These are phyloP conservation scores for Bipolaris sorokiniana DNA, from an alignment of 2,329 filamentous ascomycete genomes.

Conservation along the genomic window DNA sequence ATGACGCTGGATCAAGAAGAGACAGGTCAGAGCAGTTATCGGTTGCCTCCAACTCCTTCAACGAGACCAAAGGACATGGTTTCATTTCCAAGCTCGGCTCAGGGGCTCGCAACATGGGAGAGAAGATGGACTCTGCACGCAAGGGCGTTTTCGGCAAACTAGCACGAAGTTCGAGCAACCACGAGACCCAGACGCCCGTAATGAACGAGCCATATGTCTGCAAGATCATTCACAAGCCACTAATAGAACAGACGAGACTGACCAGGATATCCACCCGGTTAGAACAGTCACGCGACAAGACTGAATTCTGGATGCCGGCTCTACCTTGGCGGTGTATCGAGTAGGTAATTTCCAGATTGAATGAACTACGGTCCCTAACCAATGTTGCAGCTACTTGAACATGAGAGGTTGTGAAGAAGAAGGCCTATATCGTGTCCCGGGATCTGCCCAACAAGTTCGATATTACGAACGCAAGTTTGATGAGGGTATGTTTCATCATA, in stretches of 20 bases:
- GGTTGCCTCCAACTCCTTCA: slow-evolving; percentile 57
- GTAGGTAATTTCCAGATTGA: slow-evolving; percentile 51
- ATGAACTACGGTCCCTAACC: slow-evolving; percentile 14
- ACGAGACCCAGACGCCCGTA: slow-evolving; percentile 66
- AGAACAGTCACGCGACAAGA: slow-evolving; percentile 89
- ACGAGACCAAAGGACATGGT: slow-evolving; percentile 65
- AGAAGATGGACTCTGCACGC: slow-evolving; percentile 72
- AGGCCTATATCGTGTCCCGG: slow-evolving; percentile 89
- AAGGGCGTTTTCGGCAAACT: slow-evolving; percentile 84
- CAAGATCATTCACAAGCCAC: slow-evolving; percentile 82
- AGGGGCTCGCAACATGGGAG: slow-evolving; percentile 75
- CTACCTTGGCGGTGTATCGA: slow-evolving; percentile 96
- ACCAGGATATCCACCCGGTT: slow-evolving; percentile 90
- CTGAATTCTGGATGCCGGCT: slow-evolving; percentile 98
- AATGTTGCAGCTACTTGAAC: slow-evolving; percentile 72
- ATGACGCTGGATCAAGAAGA: slow-evolving; percentile 33
- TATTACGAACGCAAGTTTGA: slow-evolving; percentile 94
- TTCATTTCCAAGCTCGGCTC: slow-evolving; percentile 77
- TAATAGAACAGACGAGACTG: slow-evolving; percentile 86
- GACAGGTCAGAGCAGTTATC: slow-evolving; percentile 45
- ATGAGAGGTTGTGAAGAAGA: slow-evolving; percentile 94
- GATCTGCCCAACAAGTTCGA: slow-evolving; percentile 87
- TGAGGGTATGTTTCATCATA: slow-evolving; percentile 62
- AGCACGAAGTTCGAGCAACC: slow-evolving; percentile 71
- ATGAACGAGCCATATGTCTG: slow-evolving; percentile 83